Percentiles rank a stretch among this genome's conserved stretches.
phyloP scores from a whole-genome alignment of 2,329 filamentous ascomycete genomes.

The Sordariomycetes sp. region DNA sequence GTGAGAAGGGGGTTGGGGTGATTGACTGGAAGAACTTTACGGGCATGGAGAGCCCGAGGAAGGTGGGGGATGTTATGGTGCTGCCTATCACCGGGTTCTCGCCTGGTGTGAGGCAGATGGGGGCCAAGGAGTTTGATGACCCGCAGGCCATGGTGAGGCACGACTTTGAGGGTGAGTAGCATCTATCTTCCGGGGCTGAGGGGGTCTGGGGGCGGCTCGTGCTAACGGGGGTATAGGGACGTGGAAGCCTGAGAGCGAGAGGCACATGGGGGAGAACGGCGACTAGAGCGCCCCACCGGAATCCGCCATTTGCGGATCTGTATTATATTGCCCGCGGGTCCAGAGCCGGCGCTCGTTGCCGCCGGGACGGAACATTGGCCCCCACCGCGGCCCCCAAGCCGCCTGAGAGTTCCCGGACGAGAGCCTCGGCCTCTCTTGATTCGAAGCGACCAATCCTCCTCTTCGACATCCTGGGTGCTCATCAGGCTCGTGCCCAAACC shows the following conservation, averaged over 20 bases:
- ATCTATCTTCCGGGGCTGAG: neutral
- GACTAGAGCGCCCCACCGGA: neutral
- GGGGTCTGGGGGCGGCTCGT: neutral
- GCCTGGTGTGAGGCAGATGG: constrained; percentile 88
- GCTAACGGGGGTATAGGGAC: constrained; percentile 37
- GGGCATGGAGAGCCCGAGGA: constrained; percentile 68
- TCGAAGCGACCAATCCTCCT: no score
- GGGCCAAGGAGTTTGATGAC: constrained; percentile 73
- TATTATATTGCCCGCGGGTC: no score
- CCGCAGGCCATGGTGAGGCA: constrained; percentile 98
- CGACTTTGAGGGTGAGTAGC: constrained; percentile 71
- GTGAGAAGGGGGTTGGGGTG: constrained; percentile 31
- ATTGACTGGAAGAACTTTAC: constrained; percentile 87
- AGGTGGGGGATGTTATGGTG: constrained; percentile 85
- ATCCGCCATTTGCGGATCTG: no score
- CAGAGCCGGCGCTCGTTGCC: no score
- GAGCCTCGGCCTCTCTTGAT: no score
- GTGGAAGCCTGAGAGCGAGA: constrained; percentile 62
- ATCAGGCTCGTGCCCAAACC: no score
- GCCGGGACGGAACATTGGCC: no score
- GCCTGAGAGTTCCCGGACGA: no score
- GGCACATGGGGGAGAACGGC: constrained; percentile 48
- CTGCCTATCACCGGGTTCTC: constrained; percentile 96
- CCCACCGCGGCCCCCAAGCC: no score
- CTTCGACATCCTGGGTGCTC: no score